Evolutionary conservation across 257 asterid genomes (phyloP).

Genomic region (Petunia axillaris): DNA sequence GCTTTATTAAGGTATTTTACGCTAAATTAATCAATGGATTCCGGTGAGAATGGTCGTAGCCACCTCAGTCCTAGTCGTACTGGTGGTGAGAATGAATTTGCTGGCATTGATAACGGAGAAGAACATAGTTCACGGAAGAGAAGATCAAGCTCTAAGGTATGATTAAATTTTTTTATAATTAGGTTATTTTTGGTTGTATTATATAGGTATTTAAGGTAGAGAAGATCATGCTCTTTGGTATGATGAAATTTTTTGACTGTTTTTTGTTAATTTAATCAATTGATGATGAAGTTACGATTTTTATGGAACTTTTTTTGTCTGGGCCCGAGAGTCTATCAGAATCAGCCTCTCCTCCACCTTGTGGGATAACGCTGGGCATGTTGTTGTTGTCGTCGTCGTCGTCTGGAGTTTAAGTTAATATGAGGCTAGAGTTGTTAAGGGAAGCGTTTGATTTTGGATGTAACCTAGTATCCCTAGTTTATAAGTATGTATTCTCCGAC

Average conservation of each 20-base stretch:
- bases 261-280: background rate
- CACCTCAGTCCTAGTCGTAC: slow-evolving; percentile 18
- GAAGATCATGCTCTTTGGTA: background rate
- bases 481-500: background rate
- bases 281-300: background rate
- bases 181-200: background rate
- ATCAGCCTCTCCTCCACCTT: too few relatives aligned
- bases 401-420: background rate
- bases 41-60: slow-evolving; percentile 7
- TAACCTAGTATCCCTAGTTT: background rate
- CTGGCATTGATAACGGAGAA: background rate
- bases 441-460: background rate
- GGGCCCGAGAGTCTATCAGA: too few relatives aligned
- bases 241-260: background rate
- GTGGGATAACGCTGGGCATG: too few relatives aligned
- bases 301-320: background rate
- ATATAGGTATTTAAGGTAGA: background rate
- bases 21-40: slow-evolving; percentile 6
- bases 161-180: background rate
- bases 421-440: background rate
- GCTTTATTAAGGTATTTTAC: slow-evolving; percentile 1
- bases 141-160: slow-evolving; percentile 24
- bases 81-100: slow-evolving; percentile 9
- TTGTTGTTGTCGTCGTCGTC: too few relatives aligned
- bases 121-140: background rate